These are phyloP conservation scores for Carex sylvatica DNA, from an alignment of 202 grass and related monocot genomes.

Conservation along the genomic window DNA sequence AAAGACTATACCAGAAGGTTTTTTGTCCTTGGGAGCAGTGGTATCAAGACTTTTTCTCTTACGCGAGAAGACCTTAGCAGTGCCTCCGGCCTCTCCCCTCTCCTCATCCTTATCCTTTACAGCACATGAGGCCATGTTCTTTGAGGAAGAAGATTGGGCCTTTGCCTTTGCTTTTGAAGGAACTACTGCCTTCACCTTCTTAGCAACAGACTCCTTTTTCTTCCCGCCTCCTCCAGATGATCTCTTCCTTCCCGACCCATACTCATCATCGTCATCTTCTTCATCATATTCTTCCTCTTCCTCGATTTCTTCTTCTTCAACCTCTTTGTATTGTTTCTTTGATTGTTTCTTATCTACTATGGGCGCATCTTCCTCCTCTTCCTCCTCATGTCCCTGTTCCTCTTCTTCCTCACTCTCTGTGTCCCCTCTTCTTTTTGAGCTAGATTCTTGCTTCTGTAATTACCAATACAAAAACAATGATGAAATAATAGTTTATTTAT, in stretches of 20 bases:
- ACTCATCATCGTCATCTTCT: conserved; percentile 47
- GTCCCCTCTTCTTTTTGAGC: conserved; percentile 36
- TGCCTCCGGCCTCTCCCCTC: conserved; percentile 32
- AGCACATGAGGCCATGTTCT: conserved; percentile 41
- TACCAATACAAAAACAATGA: not conserved
- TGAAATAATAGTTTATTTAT: not conserved
- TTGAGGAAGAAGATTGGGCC: conserved; percentile 40
- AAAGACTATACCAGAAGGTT: conserved; percentile 52
- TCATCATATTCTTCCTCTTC: conserved; percentile 36
- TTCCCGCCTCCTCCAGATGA: conserved; percentile 8
- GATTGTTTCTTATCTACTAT: not conserved
- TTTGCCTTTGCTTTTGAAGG: conserved; percentile 35
- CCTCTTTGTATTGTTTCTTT: conserved; percentile 58
- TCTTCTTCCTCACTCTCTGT: conserved; percentile 73
- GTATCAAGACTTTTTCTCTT: conserved; percentile 49
- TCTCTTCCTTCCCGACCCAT: conserved; percentile 44
- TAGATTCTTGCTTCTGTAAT: conserved; percentile 40
- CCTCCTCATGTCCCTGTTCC: conserved; percentile 22
- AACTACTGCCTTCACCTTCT: conserved; percentile 39
- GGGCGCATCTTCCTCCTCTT: conserved; percentile 31
- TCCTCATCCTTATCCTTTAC: conserved; percentile 48
- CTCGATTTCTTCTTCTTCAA: conserved; percentile 36
- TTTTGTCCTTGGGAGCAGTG: conserved; percentile 47
- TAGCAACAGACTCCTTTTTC: conserved; percentile 43
- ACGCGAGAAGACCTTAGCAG: conserved; percentile 85